Evolutionary conservation across 148 eudicot species (phyloP), one percentile per base, ranked within the genome.

Genomic region (Bassia scoparia): DNA sequence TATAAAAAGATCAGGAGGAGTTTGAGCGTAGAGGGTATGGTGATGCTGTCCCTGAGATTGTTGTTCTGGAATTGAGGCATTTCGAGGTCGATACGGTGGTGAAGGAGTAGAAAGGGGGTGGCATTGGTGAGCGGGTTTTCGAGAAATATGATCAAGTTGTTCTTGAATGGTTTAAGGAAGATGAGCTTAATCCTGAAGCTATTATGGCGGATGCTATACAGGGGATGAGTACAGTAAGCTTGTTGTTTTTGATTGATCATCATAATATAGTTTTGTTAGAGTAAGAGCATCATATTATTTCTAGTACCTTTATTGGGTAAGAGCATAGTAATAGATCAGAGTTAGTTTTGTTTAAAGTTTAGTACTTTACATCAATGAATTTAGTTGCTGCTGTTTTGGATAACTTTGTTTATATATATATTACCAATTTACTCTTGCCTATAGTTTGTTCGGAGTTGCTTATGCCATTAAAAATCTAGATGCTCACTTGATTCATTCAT

Each of bases 61-160:
- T 68, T n/a, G 80, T 72, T 76, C 16, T 80, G 79, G 83, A 76
- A 80, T 18, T 10, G 67, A 41, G 50, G 77, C 34, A 70, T 64
- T 16, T 72, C 74, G 70, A 68, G 77, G 59, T 14, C 77, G 48
- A 62, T 60, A 0, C 78, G 3, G 82, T 80, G 76, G 27, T 68
- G 0, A 67, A 56, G 63, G 50, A 72, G 29, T 63, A 80, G 82
- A 58, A n/a, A 67, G 30, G 80, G 77, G 18, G 80, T 77, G 53
- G 80, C 71, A 4, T 7, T 81, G 60, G 80, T 77, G 31, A 69
- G 80, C 23, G 80, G 83, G 70, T 72, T 37, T 34, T 80, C 78
- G 18, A 79, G 74, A 75, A 79, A 79, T 63, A 59, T 76, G 58
- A 33, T 80, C 69, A 80, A 80, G 79, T 14, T 80, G 79, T 75